Evolutionary conservation across 2,329 filamentous ascomycete genomes (phyloP), one percentile per base, ranked within the genome.

Genomic region (Monosporascus sp.): DNA sequence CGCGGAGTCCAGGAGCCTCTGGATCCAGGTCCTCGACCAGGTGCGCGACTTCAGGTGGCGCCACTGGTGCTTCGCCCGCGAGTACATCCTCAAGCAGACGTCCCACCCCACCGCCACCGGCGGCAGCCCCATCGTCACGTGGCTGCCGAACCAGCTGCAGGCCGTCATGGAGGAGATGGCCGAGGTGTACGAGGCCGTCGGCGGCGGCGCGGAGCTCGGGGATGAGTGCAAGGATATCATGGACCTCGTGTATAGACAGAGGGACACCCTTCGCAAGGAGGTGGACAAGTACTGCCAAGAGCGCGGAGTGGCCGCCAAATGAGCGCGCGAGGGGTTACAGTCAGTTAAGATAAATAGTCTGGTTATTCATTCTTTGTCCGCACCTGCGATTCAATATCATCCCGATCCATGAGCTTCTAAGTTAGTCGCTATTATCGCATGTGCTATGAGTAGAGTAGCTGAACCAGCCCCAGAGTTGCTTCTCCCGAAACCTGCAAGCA

Each of bases 1-100:
- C 36, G 74, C 76, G 56, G 71, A 82, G 62, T 81, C 81, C 51
- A 73, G 81, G 17, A 70, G 79, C 49, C 72, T 86, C 4, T 89
- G 86, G 73, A 74, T 89, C 4, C 74, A 80, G 56, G 76, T 84
- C 25, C 75, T 92, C 47, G 79, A 93, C 67, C 84, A 91, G 69
- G 86, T 93, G 8, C 82, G 89, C 52, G 87, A 90, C 67, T 93
- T 93, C 74, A 76, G 89, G 54, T 93, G 88, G 86, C 77, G 89
- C 6, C 89, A 93, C 70, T 93, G 89, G 89, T 89, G 87, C 68
- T 93, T 93, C 66, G 89, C 88, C 2, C 79, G 88, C 54, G 88
- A 92, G 75, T 93, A 93, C 66, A 92, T 93, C 62, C 78, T 93
- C 57, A 90, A 90, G 76, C 82, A 83, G 64, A 91, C 86, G 1